Percentiles rank a stretch among this genome's conserved stretches.
Evolutionary conservation across 179 eudicot genomes (phyloP).

Genomic region (Corrigiola litoralis): DNA sequence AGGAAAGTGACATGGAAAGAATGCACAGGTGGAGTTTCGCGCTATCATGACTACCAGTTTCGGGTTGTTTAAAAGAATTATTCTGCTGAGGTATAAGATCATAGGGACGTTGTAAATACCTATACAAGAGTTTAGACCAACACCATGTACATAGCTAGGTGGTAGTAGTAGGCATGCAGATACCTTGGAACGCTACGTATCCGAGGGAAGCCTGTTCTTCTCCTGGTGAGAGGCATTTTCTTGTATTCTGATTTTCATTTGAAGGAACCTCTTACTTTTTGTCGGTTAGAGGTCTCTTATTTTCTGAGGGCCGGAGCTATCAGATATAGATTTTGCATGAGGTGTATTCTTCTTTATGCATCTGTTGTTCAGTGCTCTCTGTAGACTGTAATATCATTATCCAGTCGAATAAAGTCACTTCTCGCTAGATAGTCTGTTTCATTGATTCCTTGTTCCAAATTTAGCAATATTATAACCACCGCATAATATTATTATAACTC

Average conservation of each 20-base stretch:
- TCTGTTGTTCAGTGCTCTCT: not conserved
- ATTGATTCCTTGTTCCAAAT: too few relatives aligned
- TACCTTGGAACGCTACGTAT: conserved; percentile 12
- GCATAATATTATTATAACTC: too few relatives aligned
- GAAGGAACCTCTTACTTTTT: conserved; percentile 13
- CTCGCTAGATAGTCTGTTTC: too few relatives aligned
- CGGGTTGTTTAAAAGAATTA: too few relatives aligned
- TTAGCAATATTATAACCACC: too few relatives aligned
- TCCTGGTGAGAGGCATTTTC: not conserved
- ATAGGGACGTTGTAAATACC: conserved; percentile 35
- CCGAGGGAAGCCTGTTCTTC: conserved; percentile 6
- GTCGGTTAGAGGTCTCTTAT: conserved; percentile 16
- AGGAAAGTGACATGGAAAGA: not conserved
- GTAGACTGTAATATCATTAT: not conserved
- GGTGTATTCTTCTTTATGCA: not conserved
- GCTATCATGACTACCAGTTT: not conserved
- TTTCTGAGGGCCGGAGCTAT: not conserved
- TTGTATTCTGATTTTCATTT: conserved; percentile 9
- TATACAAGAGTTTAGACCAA: conserved; percentile 30
- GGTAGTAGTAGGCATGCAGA: conserved; percentile 22
- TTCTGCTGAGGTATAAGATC: conserved; percentile 13
- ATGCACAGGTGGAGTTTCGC: not conserved
- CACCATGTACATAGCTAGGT: conserved; percentile 42
- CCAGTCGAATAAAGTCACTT: too few relatives aligned
- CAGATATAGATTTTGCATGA: not conserved